Base-by-base conservation (phyloP, 768 basidiomycete species). In the Trametes cinnabarina region DNA sequence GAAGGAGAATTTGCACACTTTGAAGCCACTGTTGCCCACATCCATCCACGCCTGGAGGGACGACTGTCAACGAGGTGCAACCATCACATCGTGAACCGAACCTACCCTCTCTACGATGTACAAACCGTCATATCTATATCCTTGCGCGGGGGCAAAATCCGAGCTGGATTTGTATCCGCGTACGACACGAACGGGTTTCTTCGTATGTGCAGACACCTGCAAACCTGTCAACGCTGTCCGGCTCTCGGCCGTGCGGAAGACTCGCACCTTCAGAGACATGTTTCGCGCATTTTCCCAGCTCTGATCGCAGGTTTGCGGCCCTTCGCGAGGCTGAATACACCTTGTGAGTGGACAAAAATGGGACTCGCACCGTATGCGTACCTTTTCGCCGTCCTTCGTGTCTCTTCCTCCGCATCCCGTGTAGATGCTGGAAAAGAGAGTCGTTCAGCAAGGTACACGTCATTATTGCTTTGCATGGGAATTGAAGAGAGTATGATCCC, bases 51-150 rank as follows among this genome's bases (percentile, higher is more conserved):
- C 63, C 65, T 66, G 20, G 2, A n/a, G 19, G 32, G 3, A 32
- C 30, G 19, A 20, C 4, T 25, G 15, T 42, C 11, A 41, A 19
- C 30, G 7, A 32, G 6, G 30, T n/a, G 25, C 17, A 15, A 19
- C 25, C 3, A 0, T 3, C 22, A 25, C 19, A 49, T 15, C 14
- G 6, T 2, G 1, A 28, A 11, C 7, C 20, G 20, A 7, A 5
- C 62, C 19, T 40, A 66, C 65, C 26, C 41, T 20, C 12, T 57
- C 52, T 0, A 66, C 65, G 9, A 34, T 15, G 25, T 66, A 66
- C 6, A 66, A 55, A 0, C 65, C 65, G 39, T 66, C 65, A 32
- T 66, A 66, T 11, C 65, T 57, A 35, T 62, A 66, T 14, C 65
- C 63, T 23, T 52, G 19, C 0, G 48, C 41, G 4, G 65, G 65